Evolutionary conservation across 805 yeast species (phyloP).

Genomic region (Kluyveromyces aestuarii): DNA sequence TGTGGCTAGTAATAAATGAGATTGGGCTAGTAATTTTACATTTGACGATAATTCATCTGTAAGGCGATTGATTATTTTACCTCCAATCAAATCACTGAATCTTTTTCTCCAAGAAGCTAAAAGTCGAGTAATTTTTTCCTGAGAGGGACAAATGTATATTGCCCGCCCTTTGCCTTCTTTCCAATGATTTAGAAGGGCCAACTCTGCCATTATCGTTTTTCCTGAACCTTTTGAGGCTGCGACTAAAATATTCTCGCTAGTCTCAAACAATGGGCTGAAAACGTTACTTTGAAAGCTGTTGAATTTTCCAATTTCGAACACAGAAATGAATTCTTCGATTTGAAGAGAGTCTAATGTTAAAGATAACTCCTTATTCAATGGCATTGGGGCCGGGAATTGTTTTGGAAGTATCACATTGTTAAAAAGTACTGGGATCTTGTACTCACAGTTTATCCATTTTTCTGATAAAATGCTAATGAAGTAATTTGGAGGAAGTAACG

Average conservation of each 20-base stretch:
- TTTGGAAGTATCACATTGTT: constrained; percentile 19
- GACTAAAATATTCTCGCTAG: constrained; percentile 51
- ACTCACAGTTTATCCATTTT: constrained; percentile 73
- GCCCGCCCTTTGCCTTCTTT: constrained; percentile 58
- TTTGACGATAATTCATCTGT: constrained; percentile 46
- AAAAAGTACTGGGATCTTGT: constrained; percentile 46
- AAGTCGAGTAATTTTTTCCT: constrained; percentile 42
- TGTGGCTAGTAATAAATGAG: constrained; percentile 67
- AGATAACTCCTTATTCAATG: constrained; percentile 26
- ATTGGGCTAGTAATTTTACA: constrained; percentile 42
- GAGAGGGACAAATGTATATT: constrained; percentile 60
- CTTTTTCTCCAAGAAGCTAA: constrained; percentile 43
- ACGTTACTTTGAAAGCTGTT: constrained; percentile 70
- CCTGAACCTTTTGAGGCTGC: constrained; percentile 75
- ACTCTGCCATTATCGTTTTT: constrained; percentile 59
- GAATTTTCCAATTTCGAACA: constrained; percentile 44
- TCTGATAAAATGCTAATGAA: constrained; percentile 70
- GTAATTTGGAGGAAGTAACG: constrained; percentile 53
- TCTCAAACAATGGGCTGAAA: constrained; percentile 48
- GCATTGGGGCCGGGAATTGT: constrained; percentile 23
- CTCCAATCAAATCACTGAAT: constrained; percentile 43
- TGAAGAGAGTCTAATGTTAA: constrained; percentile 42
- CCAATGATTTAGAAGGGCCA: constrained; percentile 71
- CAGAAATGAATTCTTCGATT: constrained; percentile 36
- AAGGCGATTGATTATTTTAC: constrained; percentile 47